Evolutionary conservation across 352 stramenopile genomes (phyloP), one percentile per base, ranked within the genome.

Genomic region (Phytophthora ramorum): DNA sequence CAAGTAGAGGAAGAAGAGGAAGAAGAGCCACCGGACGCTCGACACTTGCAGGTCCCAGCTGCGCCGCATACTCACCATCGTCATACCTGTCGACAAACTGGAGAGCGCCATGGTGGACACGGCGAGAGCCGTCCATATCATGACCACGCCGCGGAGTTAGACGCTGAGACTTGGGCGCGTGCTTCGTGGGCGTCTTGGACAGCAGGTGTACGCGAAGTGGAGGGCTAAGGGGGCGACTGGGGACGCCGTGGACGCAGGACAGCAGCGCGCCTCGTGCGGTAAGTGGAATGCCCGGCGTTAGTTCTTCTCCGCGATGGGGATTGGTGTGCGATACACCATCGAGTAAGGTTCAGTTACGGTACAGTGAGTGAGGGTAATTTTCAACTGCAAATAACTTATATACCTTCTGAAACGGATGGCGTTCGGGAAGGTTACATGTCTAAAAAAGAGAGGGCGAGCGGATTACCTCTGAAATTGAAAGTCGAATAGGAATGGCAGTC

Each of bases 21-120:
- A 83, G 56, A 90, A 90, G 46, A 90, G 70, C 78, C 78, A 90
- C 10, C 81, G 78, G 13, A 89, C 80, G 19, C 78, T 83, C 8
- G 77, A 83, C 13, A 81, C 71, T 17, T 76, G 70, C 22, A 88
- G 59, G 58, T 85, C 76, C 76, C 76, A 85, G 54, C 66, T 66
- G 34, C 66, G 69, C 13, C 68, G 71, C 20, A 86, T 73, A 41
- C 68, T 75, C 55, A 82, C 58, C 47, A 74, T 75, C 16, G 75
- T 82, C 58, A 78, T 71, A 10, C 72, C 72, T 13, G 78, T 80
- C 32, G 78, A 61, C 12, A 75, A 48, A 45, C 65, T 77, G 32
- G 77, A 85, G 37, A 76, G 45, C 44, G 56, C 62, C 66, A 82
- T 79, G 44, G 17, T 63, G 58, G 35, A 50, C 24, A 73, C 56